phyloP scores from a whole-genome alignment of 2,329 filamentous ascomycete genomes.

The Colletotrichum tofieldiae region DNA sequence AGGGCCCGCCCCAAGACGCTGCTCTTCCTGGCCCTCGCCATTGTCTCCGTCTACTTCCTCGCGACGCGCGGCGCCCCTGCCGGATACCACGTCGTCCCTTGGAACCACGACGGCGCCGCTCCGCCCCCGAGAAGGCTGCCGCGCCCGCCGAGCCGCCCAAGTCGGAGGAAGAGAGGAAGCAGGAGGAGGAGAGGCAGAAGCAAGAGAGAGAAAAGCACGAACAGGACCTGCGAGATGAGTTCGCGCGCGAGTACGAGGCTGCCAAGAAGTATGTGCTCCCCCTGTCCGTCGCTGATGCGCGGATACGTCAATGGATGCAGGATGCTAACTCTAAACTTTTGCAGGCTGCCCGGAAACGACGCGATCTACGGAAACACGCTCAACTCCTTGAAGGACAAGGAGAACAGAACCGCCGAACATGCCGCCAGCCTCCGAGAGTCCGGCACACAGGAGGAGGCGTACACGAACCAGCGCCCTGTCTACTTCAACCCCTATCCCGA shows the following conservation, averaged over 20 bases:
- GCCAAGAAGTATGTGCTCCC: conserved; percentile 57
- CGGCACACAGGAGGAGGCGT: conserved; percentile 48
- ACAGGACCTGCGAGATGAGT: conserved; percentile 51
- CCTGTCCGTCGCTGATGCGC: background rate
- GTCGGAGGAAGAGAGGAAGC: conserved; percentile 38
- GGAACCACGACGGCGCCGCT: conserved; percentile 41
- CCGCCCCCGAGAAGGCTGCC: conserved; percentile 17
- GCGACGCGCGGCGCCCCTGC: conserved; percentile 56
- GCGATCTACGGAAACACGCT: conserved; percentile 73
- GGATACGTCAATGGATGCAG: conserved; percentile 36
- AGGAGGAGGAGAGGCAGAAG: conserved; percentile 37
- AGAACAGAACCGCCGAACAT: conserved; percentile 54
- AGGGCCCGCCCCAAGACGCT: conserved; percentile 60
- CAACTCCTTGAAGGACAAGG: conserved; percentile 60
- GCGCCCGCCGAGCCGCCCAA: conserved; percentile 38
- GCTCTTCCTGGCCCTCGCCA: conserved; percentile 57
- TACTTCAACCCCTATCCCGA: conserved; percentile 80
- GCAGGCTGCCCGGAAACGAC: conserved; percentile 62
- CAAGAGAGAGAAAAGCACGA: conserved; percentile 48
- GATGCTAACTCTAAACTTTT: conserved; percentile 23
- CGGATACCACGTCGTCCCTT: conserved; percentile 55
- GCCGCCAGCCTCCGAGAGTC: conserved; percentile 42
- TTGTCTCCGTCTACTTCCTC: conserved; percentile 61
- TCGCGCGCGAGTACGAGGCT: conserved; percentile 53
- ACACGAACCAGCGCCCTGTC: conserved; percentile 62